Evolutionary conservation across 768 basidiomycete species (phyloP), one percentile per base, ranked within the genome.

Genomic region (Agaricus bisporus): DNA sequence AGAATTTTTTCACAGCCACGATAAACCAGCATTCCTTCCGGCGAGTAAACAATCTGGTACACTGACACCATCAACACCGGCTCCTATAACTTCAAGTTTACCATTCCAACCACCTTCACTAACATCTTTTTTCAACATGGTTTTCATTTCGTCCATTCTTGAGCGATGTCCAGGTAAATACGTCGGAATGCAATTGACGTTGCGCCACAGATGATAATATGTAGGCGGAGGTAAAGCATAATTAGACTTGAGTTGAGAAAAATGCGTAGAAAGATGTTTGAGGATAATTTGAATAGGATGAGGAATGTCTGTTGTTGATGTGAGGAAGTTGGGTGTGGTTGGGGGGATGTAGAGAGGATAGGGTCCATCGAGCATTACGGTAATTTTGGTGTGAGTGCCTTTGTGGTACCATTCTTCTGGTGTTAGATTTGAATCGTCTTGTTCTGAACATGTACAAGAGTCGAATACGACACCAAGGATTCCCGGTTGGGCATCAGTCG

Each of bases 391-490:
- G 56, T 85, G 72, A 15, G 69, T 54, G 7, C 62, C 62, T 4
- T 62, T 61, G 1, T 62, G 59, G 32, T 67, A 68, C 39, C 59
- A 65, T 41, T 64, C 59, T 6, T 55, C 17, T 9, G 52, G 49
- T 10, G 52, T 29, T 18, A 12, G 39, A 4, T 42, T 42, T 9
- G 67, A 61, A 2, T 36, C 54, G 29, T 70, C 76, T 57, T 93
- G 85, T 5, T 68, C 75, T 0, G 80, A 72, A 38, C 93, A 74
- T 7, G 88, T 78, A 48, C 82, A 85, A 0, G 89, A 90, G 66
- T 98, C 95, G 69, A 98, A 98, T 10, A 98, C 85, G 28, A 86
- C 84, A 11, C 95, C 95, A 0, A 98, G 77, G 17, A 89, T 77
- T 3, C 81, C 80, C 10, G 75, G 66, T 4, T 56, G 45, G 3